Evolutionary conservation across 108 stramenopile genomes (phyloP).

Genomic region (Cyclotella sp.): DNA sequence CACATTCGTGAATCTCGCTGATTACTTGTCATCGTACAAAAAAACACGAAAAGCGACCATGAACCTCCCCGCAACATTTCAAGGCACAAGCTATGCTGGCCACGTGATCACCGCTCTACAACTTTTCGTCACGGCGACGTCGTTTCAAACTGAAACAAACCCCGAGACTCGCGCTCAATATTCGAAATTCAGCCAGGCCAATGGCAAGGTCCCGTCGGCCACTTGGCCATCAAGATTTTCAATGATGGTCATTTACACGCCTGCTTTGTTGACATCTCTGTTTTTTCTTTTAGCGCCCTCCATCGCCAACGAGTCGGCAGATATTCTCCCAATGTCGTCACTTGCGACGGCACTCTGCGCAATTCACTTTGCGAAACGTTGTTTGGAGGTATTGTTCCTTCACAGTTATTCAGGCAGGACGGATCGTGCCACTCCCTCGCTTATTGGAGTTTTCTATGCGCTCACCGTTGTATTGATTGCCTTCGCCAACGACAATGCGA

Average conservation of each 20-base stretch:
- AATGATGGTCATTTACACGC: conserved; percentile 72
- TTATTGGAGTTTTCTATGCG: conserved; percentile 60
- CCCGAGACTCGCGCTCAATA: conserved; percentile 42
- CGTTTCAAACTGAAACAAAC: conserved; percentile 27
- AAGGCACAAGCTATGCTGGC: conserved; percentile 26
- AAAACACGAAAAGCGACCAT: not conserved
- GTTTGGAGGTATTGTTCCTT: conserved; percentile 61
- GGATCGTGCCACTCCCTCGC: conserved; percentile 26
- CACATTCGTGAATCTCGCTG: not conserved
- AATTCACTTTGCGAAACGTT: conserved; percentile 67
- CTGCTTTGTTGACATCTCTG: conserved; percentile 44
- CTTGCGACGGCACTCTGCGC: conserved; percentile 46
- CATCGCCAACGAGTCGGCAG: not conserved
- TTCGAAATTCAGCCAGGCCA: conserved; percentile 39
- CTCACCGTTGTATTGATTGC: conserved; percentile 48
- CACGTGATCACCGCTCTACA: conserved; percentile 29
- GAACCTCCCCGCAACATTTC: conserved; percentile 28
- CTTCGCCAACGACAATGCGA: conserved; percentile 9
- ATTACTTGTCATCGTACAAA: not conserved
- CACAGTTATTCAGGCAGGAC: conserved; percentile 68
- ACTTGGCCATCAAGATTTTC: conserved; percentile 50
- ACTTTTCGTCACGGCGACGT: conserved; percentile 3
- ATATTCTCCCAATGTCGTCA: conserved; percentile 21
- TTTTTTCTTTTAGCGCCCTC: conserved; percentile 9
- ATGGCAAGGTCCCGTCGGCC: not conserved